Evolutionary conservation across 768 basidiomycete species (phyloP).

Genomic region (Favolaschia claudopus): DNA sequence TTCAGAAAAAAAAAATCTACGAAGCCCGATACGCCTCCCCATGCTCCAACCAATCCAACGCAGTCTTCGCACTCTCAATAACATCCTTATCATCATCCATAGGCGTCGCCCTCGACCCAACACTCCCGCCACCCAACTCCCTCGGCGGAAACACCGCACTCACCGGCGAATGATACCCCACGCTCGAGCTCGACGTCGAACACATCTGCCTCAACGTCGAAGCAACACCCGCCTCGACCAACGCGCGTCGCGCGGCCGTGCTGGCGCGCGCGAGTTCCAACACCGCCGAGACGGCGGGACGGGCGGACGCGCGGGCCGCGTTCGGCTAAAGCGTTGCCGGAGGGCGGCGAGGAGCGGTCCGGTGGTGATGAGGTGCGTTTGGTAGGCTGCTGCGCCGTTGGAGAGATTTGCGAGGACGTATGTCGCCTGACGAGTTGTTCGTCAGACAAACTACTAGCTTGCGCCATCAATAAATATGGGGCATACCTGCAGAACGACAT

Average conservation of each 20-base stretch:
- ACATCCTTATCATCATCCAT: conserved; percentile 71
- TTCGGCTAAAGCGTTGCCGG: conserved; percentile 64
- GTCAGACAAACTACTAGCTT: no score
- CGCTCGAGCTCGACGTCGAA: conserved; percentile 19
- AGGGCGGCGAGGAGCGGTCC: conserved; percentile 60
- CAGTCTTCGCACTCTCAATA: conserved; percentile 59
- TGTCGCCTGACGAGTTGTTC: conserved; percentile 48
- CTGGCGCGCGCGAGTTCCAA: conserved; percentile 59
- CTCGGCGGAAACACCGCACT: conserved; percentile 28
- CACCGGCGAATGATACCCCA: conserved; percentile 7
- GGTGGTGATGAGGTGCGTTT: conserved; percentile 55
- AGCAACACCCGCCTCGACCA: conserved; percentile 50
- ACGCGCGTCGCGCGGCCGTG: conserved; percentile 34
- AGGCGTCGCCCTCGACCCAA: conserved; percentile 43
- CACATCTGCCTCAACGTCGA: conserved; percentile 49
- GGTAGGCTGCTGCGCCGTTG: conserved; percentile 61
- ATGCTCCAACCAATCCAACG: conserved; percentile 60
- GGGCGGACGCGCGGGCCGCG: conserved; percentile 62
- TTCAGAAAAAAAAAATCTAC: no score
- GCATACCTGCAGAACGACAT: conserved; percentile 60
- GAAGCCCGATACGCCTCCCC: conserved; percentile 40
- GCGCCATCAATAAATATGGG: no score
- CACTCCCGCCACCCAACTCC: conserved; percentile 21
- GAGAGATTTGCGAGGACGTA: conserved; percentile 73
- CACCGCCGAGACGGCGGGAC: conserved; percentile 68